phyloP scores from a whole-genome alignment of 1,284 basidiomycete species.

The Sanghuangporus baumii region DNA sequence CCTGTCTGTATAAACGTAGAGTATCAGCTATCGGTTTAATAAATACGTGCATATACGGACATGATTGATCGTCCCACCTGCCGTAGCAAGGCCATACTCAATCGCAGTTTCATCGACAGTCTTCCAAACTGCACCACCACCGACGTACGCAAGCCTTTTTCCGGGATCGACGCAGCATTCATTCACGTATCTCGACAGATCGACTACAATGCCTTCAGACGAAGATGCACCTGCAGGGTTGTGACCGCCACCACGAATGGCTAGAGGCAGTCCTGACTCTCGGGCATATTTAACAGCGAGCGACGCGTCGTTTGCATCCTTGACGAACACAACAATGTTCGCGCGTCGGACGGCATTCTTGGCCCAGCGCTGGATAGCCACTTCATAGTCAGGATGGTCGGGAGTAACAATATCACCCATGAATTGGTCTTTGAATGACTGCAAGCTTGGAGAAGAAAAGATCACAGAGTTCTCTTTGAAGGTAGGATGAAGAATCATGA shows the following conservation, averaged over 20 bases:
- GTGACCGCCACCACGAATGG: slow-evolving; percentile 50
- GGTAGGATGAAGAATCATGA: slow-evolving; percentile 8
- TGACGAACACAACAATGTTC: slow-evolving; percentile 40
- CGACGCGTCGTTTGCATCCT: slow-evolving; percentile 34
- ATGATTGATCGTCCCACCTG: slow-evolving; percentile 51
- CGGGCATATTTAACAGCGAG: slow-evolving; percentile 37
- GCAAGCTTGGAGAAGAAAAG: slow-evolving; percentile 8
- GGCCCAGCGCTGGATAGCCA: slow-evolving; percentile 43
- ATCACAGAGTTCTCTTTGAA: neutral
- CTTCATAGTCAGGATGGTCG: slow-evolving; percentile 33
- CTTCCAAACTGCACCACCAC: slow-evolving; percentile 49
- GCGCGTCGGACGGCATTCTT: slow-evolving; percentile 38
- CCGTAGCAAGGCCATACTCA: slow-evolving; percentile 42
- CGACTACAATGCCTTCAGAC: slow-evolving; percentile 46
- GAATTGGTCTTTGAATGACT: slow-evolving; percentile 23
- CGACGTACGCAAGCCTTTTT: slow-evolving; percentile 39
- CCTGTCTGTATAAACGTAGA: slow-evolving; percentile 34
- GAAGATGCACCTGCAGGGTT: slow-evolving; percentile 45
- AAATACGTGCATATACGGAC: slow-evolving; percentile 29
- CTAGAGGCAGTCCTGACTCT: slow-evolving; percentile 35
- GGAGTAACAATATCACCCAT: slow-evolving; percentile 42
- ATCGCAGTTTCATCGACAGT: slow-evolving; percentile 44
- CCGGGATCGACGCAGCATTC: slow-evolving; percentile 37
- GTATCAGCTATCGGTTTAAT: neutral
- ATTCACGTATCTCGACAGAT: slow-evolving; percentile 43